These are phyloP conservation scores for Colletotrichum sp. DNA, from an alignment of 2,329 filamentous ascomycete genomes.

Conservation along the genomic window DNA sequence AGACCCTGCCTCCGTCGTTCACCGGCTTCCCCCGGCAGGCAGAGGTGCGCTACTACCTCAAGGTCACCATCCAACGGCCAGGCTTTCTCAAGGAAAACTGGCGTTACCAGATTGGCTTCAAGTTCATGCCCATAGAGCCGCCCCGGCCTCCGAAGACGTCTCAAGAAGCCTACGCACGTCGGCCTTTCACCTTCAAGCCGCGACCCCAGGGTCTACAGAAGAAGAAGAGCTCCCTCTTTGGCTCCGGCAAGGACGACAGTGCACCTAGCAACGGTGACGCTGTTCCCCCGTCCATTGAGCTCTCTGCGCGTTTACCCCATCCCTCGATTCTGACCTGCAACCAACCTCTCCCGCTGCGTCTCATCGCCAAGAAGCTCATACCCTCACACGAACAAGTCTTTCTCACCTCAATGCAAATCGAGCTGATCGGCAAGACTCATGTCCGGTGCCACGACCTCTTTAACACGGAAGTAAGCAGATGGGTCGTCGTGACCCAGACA, in stretches of 20 bases:
- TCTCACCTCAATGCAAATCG: conserved; percentile 80
- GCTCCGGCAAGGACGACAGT: conserved; percentile 31
- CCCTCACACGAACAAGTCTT: conserved; percentile 73
- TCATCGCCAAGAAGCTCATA: conserved; percentile 79
- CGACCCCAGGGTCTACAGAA: conserved; percentile 39
- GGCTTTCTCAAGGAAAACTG: conserved; percentile 91
- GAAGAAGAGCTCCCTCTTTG: conserved; percentile 67
- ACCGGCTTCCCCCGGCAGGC: conserved; percentile 86
- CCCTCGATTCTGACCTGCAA: conserved; percentile 91
- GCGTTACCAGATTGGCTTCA: conserved; percentile 71
- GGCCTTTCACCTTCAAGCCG: conserved; percentile 65
- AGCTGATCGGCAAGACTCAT: conserved; percentile 79
- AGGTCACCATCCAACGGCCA: conserved; percentile 91
- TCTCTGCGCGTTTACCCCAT: conserved; percentile 80
- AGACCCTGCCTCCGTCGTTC: conserved; percentile 86
- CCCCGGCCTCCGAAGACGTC: conserved; percentile 71
- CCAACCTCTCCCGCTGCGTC: conserved; percentile 78
- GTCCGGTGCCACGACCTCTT: conserved; percentile 79
- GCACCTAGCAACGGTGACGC: conserved; percentile 28
- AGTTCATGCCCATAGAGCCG: conserved; percentile 91
- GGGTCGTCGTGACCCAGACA: conserved; percentile 75
- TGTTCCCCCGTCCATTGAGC: conserved; percentile 73
- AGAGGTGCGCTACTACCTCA: conserved; percentile 92
- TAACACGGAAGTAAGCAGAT: conserved; percentile 73
- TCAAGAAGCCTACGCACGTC: conserved; percentile 84